Base-by-base conservation (phyloP, 306 rosid genomes). In the Sicyos edulis region DNA sequence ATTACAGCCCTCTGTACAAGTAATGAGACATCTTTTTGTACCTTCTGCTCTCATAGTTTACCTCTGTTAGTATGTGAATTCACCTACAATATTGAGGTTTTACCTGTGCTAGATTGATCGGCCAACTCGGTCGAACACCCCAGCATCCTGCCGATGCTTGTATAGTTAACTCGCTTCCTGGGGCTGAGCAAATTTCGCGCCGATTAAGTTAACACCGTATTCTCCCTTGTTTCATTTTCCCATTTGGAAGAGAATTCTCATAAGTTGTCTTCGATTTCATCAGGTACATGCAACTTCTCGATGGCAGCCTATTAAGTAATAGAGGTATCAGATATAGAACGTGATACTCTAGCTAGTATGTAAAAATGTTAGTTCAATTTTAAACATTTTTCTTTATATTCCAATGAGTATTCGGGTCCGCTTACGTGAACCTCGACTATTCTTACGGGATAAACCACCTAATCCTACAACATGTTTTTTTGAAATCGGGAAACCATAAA, bases 251-350 rank as follows among this genome's bases (percentile, higher is more conserved):
- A 69, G 59, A 49, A 24, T 69, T 51, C 15, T 69, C 59, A 92
- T 79, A 92, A 83, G 81, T 78, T 84, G 84, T 91, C 99, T 57
- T 95, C 96, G 70, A 86, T 74, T 66, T 95, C 99, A 75, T 95
- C 99, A 0, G 97, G 99, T 69, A 91, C 96, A 63, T 86, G 95
- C 84, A 95, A 83, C 86, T 91, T 95, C 89, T 95, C 99, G 13
- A 95, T 95, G 73, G 92, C 96, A 73, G 99, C 95, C 99, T 95
- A 85, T 74, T 62, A 68, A n/a, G 80, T 73, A 73, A 52, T 64
- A 7, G 69, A 29, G 47, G 8, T 6, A 72, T 22, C 51, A 57
- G 74, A 81, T 75, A 13, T 58, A 13, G 57, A 16, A 19, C 6
- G 4, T 10, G 6, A 14, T 50, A 54, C 37, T 52, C 56, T 22